Conservation (phyloP, 352 stramenopile species). For the Globisporangium nunn region DNA sequence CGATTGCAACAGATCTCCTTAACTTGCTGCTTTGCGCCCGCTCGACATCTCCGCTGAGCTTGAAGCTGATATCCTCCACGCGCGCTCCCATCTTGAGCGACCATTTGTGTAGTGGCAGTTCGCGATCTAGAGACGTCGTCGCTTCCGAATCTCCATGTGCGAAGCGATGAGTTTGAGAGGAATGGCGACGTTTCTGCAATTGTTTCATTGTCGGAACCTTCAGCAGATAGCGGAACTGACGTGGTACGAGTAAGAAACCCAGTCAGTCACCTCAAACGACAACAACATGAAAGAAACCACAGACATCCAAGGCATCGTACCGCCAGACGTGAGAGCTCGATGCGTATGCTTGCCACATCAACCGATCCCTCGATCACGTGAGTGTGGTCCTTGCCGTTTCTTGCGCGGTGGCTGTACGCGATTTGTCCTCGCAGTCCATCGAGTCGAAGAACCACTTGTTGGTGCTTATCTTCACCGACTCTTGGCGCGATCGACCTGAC, state of each 20-base stretch:
- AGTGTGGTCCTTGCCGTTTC: background rate
- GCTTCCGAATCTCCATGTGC: background rate
- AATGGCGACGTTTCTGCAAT: background rate
- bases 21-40: background rate
- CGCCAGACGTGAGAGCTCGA: conserved; percentile 8
- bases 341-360: background rate
- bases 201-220: conserved; percentile 21
- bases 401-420: conserved; percentile 6
- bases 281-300: background rate
- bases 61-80: conserved; percentile 15
- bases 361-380: conserved; percentile 6
- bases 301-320: conserved; percentile 5
- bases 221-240: conserved; percentile 34
- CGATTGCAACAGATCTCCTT: background rate
- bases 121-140: background rate
- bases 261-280: background rate
- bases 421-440: conserved; percentile 5
- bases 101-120: conserved; percentile 6
- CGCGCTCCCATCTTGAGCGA: conserved; percentile 23
- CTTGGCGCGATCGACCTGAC: background rate
- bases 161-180: background rate
- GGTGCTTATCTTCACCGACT: background rate
- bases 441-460: background rate
- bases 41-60: conserved; percentile 13
- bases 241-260: too few species aligned